Percentiles rank a stretch among this genome's conserved stretches.
Evolutionary conservation across 2,329 filamentous ascomycete species (phyloP).

Genomic region (Ophiostoma novo-ulmi): DNA sequence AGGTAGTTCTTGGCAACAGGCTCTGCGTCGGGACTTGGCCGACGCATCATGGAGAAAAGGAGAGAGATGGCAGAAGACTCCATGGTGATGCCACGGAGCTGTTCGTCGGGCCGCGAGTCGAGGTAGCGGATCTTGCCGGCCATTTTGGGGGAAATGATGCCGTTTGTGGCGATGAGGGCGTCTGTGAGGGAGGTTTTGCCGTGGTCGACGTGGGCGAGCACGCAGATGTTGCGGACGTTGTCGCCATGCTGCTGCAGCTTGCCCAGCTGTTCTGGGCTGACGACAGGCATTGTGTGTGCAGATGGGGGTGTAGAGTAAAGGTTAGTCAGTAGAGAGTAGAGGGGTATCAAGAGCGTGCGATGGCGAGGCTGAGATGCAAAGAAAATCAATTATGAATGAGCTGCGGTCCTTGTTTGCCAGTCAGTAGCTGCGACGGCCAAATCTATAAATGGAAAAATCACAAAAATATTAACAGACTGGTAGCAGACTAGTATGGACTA

Average conservation of each 20-base stretch:
- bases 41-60: slow-evolving; percentile 85
- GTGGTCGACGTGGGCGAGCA: slow-evolving; percentile 94
- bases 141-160: slow-evolving; percentile 96
- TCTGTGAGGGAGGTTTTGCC: slow-evolving; percentile 97
- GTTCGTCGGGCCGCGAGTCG: slow-evolving; percentile 92
- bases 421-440: too few relatives aligned
- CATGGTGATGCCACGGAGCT: slow-evolving; percentile 98
- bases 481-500: background rate
- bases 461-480: background rate
- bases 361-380: background rate
- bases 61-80: slow-evolving; percentile 97
- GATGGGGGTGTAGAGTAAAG: background rate
- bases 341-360: background rate
- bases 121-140: slow-evolving; percentile 97
- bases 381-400: background rate
- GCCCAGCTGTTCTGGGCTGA: slow-evolving; percentile 84
- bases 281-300: slow-evolving; percentile 68
- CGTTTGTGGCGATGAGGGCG: slow-evolving; percentile 94
- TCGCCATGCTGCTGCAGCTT: slow-evolving; percentile 81
- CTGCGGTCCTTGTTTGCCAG: too few relatives aligned
- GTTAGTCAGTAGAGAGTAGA: background rate
- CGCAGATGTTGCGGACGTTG: slow-evolving; percentile 95
- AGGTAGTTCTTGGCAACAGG: slow-evolving; percentile 82
- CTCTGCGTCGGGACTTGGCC: slow-evolving; percentile 60
- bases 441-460: background rate